phyloP scores from a whole-genome alignment of 1,284 basidiomycete species.

The Leccinum griseonigrum region DNA sequence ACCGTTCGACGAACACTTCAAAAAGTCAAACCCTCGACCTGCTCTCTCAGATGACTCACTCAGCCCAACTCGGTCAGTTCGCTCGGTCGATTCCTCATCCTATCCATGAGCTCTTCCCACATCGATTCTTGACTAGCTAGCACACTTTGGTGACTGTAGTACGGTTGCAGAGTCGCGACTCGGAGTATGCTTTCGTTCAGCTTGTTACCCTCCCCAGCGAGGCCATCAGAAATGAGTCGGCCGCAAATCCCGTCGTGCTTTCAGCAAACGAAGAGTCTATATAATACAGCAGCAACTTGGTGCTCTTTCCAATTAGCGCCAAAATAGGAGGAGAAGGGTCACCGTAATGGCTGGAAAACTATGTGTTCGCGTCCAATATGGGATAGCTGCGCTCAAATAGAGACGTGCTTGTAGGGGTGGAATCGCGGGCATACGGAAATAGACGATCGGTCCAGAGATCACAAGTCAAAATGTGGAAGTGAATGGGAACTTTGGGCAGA shows the following conservation, averaged over 20 bases:
- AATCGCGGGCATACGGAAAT: constrained; percentile 69
- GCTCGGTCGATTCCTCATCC: constrained; percentile 51
- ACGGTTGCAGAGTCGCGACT: constrained; percentile 59
- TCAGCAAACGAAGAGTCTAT: constrained; percentile 36
- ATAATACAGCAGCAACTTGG: constrained; percentile 26
- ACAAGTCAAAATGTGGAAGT: constrained; percentile 71
- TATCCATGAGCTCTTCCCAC: constrained; percentile 73
- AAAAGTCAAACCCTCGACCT: constrained; percentile 47
- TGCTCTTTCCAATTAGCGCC: constrained; percentile 4
- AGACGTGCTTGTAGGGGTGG: constrained; percentile 55
- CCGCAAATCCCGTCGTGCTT: constrained; percentile 32
- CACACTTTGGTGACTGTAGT: constrained; percentile 61
- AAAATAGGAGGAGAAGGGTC: constrained; percentile 21
- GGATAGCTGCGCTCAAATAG: constrained; percentile 28
- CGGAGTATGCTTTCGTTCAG: constrained; percentile 55
- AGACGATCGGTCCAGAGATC: constrained; percentile 55
- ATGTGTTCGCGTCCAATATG: constrained; percentile 25
- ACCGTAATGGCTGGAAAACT: constrained; percentile 15
- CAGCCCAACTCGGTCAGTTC: constrained; percentile 55
- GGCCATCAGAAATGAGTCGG: constrained; percentile 42
- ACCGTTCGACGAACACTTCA: constrained; percentile 61
- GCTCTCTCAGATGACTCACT: constrained; percentile 42
- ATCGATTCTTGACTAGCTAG: constrained; percentile 72
- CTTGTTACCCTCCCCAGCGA: constrained; percentile 42
- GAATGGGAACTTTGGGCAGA: constrained; percentile 55